Evolutionary conservation across 306 rosid species (phyloP), one percentile per base, ranked within the genome.

Genomic region (Cucumis melo): DNA sequence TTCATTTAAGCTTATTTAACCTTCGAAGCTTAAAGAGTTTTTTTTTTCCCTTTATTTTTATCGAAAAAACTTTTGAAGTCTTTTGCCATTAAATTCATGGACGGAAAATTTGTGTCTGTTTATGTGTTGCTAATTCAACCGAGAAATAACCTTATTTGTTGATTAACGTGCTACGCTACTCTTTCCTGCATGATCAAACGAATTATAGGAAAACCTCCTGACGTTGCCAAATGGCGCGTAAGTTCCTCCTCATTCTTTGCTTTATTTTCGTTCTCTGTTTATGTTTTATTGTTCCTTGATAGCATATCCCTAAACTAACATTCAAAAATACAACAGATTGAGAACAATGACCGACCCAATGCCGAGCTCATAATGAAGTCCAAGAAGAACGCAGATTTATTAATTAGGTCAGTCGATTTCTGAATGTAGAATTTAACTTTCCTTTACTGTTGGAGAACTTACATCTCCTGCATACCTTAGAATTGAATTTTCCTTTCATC

Each of bases 151-250:
- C 17, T 7, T 46, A 39, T 66, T 4, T 39, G 29, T 41, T 5
- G 32, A 72, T 50, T 72, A 72, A 72, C 76, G 27, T 16, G 10
- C 15, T 24, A 46, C 50, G 24, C 75, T 23, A 21, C 59, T 20
- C 50, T 42, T 51, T n/a, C 46, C 21, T 46, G 20, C 75, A 13
- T 23, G 61, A 65, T 79, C 53, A 1, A 12, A 50, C 14, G 32
- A 67, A 68, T 56, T 21, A n/a, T 54, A 90, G 97, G 96, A 58
- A 91, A 86, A 77, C 78, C 91, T 41, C 91, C 87, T 21, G 91
- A 90, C 64, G 86, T 94, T 44, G 97, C 98, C 54, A 82, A 84
- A 84, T 87, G 83, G 88, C 86, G 94, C 84, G 97, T 94, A 88
- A 84, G 87, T 63, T 74, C 76, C 76, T 8, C 56, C 20, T 23